phyloP scores from a whole-genome alignment of 805 yeast genomes.

The Ogataea degrootiae region DNA sequence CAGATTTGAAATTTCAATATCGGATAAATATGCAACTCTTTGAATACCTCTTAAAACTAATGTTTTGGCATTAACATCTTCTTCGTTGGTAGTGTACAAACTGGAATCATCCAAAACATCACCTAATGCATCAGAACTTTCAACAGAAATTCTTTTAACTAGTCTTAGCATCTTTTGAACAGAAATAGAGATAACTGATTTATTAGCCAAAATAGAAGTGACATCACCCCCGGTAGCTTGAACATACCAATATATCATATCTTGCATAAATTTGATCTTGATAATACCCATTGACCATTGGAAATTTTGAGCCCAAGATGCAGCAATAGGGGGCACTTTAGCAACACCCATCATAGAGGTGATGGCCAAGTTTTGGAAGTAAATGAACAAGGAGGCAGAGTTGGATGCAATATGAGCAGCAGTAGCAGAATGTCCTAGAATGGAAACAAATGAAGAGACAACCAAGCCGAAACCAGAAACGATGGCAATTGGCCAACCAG shows the following conservation, averaged over 20 bases:
- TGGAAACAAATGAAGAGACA: slow-evolving; percentile 81
- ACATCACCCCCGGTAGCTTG: slow-evolving; percentile 91
- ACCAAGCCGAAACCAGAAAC: slow-evolving; percentile 83
- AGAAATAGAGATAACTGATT: slow-evolving; percentile 66
- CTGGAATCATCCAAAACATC: slow-evolving; percentile 46
- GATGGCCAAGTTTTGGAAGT: slow-evolving; percentile 90
- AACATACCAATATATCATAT: slow-evolving; percentile 86
- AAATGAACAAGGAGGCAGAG: slow-evolving; percentile 84
- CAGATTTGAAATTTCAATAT: slow-evolving; percentile 79
- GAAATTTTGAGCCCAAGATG: slow-evolving; percentile 97
- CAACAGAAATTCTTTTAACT: slow-evolving; percentile 35
- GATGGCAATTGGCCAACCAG: slow-evolving; percentile 95
- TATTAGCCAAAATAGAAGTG: slow-evolving; percentile 65
- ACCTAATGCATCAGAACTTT: slow-evolving; percentile 35
- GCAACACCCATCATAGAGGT: slow-evolving; percentile 95
- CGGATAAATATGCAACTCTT: slow-evolving; percentile 81
- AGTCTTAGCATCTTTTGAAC: slow-evolving; percentile 55
- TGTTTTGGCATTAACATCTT: slow-evolving; percentile 58
- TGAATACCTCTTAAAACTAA: slow-evolving; percentile 86
- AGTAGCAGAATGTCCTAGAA: slow-evolving; percentile 84
- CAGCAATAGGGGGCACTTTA: slow-evolving; percentile 91
- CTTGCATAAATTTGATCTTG: slow-evolving; percentile 68
- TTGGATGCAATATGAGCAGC: slow-evolving; percentile 98
- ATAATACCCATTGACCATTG: slow-evolving; percentile 95
- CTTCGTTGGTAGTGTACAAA: slow-evolving; percentile 70